Evolutionary conservation across 345 rosid genomes (phyloP).

Genomic region (Hibiscus tridactylites): DNA sequence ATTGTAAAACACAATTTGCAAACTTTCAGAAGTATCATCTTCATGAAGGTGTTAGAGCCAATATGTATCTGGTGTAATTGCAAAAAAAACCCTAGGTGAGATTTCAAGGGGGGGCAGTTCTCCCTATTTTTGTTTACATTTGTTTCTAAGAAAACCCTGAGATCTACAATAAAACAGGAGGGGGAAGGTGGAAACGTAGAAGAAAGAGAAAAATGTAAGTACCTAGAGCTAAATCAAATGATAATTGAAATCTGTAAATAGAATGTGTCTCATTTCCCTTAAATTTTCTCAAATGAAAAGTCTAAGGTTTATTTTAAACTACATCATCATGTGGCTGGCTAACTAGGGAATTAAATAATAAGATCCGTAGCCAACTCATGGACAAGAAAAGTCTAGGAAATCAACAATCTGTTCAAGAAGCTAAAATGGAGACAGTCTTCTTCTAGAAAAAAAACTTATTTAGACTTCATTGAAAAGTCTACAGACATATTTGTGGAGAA

Average conservation of each 20-base stretch:
- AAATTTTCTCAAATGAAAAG: neutral
- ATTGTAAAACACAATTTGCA: neutral
- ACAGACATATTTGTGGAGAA: neutral
- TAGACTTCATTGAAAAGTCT: neutral
- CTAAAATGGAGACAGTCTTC: neutral
- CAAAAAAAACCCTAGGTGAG: neutral
- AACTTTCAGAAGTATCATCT: neutral
- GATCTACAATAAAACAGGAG: neutral
- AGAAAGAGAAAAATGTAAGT: neutral
- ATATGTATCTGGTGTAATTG: neutral
- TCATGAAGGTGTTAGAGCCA: neutral
- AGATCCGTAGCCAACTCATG: neutral
- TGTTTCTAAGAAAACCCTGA: neutral
- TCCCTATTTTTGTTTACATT: neutral
- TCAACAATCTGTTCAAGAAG: neutral
- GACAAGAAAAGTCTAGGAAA: neutral
- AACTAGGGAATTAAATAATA: neutral
- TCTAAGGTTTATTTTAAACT: neutral
- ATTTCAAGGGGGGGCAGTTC: neutral
- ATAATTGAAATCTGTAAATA: neutral
- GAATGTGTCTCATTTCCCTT: neutral
- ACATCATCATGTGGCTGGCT: neutral
- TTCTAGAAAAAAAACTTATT: neutral
- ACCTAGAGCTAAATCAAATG: constrained; percentile 1
- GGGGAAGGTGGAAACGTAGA: neutral